phyloP scores from a whole-genome alignment of 129 eudicot genomes.

The Ambrosia trifida region DNA sequence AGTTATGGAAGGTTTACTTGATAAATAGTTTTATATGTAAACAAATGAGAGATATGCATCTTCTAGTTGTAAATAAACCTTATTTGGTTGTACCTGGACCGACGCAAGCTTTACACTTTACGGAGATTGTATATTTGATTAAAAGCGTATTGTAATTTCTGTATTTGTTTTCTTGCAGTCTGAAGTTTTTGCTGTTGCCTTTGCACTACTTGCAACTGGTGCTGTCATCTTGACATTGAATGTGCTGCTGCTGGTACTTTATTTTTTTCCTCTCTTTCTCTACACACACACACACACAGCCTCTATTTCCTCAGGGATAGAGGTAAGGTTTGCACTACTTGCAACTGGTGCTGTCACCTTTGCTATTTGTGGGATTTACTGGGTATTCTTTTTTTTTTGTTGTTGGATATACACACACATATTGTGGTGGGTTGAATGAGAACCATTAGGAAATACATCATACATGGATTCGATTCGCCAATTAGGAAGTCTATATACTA shows the following conservation, averaged over 20 bases:
- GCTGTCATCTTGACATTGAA: slow-evolving; percentile 92
- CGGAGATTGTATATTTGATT: neutral
- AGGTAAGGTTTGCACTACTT: no score
- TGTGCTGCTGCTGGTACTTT: slow-evolving; percentile 74
- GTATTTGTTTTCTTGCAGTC: slow-evolving; percentile 53
- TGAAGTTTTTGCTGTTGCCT: slow-evolving; percentile 96
- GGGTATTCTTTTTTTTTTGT: no score
- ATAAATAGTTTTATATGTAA: no score
- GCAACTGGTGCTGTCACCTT: no score
- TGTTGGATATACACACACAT: neutral
- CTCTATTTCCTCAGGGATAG: no score
- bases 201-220: slow-evolving; percentile 96
- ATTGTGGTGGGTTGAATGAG: neutral
- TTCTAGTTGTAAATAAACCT: no score
- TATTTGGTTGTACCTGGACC: no score
- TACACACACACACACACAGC: neutral
- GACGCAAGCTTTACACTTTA: no score
- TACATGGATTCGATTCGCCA: neutral
- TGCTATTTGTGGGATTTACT: no score
- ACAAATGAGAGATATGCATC: no score
- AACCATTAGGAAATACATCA: neutral
- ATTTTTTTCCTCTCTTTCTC: neutral
- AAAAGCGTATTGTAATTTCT: neutral
- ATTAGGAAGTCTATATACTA: neutral
- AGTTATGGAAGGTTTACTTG: no score